Base-by-base conservation (phyloP, 192 early-diverging fungal genomes). In the Anaeromyces robustus region DNA sequence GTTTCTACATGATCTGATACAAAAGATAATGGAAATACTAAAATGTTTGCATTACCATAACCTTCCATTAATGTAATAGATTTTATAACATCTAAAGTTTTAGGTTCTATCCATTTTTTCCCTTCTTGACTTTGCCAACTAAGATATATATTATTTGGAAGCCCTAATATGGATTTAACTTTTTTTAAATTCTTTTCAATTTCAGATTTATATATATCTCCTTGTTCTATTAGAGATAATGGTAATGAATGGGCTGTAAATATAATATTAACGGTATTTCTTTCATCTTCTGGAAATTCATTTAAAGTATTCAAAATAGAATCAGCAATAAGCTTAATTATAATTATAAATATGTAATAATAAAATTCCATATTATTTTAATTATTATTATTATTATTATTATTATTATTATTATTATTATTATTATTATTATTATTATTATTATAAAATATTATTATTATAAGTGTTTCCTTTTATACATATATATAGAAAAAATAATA, bases 171-270 rank as follows among this genome's bases (percentile, higher is more conserved):
- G 29, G 92, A 86, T 90, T 97, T 95, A 13, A 99, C 94, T 80
- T 88, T 89, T 14, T 93, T 85, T 0, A 96, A 94, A 0, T 93
- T 97, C 0, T 94, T 92, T 31, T 92, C 94, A 0, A 97, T 95
- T 84, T 98, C 96, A 34, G 88, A 86, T 16, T 93, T 92, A 79
- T 97, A 98, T 1, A 94, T 86, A 84, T 97, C 96, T 32, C 97
- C 97, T 18, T 94, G 89, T 84, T 96, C 94, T 43, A 99, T 94
- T 6, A 96, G 92, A 0, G 91, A 89, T 92, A 99, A 94, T 29
- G 97, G 97, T 31, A 99, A 85, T 13, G 96, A 97, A 86, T 99
- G 97, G 1, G 97, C 97, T 17, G 96, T 96, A 83, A 99, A 99
- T 77, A 99, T 83, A 34, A 99, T 88, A 13, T 96, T 86, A 29